Percentiles rank a stretch among this genome's conserved stretches.
phyloP scores from a whole-genome alignment of 306 rosid species.

The Astragalus membranaceus region DNA sequence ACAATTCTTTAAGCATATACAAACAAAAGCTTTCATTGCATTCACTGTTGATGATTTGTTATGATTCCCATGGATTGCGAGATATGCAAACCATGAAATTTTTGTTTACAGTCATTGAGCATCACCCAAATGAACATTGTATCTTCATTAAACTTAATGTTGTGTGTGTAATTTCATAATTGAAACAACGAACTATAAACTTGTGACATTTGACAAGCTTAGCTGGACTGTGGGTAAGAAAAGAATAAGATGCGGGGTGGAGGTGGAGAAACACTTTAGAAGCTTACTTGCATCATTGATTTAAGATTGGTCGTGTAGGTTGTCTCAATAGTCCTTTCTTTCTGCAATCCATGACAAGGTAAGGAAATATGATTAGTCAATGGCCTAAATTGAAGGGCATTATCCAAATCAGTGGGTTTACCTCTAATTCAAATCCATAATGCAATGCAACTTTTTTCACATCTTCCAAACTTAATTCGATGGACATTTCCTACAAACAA shows the following conservation, averaged over 20 bases:
- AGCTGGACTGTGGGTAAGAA: neutral
- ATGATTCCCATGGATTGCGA: neutral
- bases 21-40: neutral
- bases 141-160: neutral
- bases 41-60: neutral
- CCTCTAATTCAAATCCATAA: slow-evolving; percentile 81
- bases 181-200: neutral
- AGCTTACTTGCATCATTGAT: slow-evolving; percentile 96
- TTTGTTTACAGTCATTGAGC: neutral
- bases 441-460: slow-evolving; percentile 73
- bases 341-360: slow-evolving; percentile 42
- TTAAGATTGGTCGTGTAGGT: slow-evolving; percentile 79
- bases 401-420: slow-evolving; percentile 27
- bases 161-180: neutral
- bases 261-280: neutral
- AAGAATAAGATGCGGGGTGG: neutral
- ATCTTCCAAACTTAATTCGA: slow-evolving; percentile 95
- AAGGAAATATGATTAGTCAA: slow-evolving; percentile 12
- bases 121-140: neutral
- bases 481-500: slow-evolving; percentile 70
- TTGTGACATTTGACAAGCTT: neutral
- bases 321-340: slow-evolving; percentile 74
- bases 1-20: neutral
- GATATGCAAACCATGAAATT: neutral
- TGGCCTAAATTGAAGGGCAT: neutral